Conservation (phyloP, 208 protist genomes). For the Crithidia expoeki region DNA sequence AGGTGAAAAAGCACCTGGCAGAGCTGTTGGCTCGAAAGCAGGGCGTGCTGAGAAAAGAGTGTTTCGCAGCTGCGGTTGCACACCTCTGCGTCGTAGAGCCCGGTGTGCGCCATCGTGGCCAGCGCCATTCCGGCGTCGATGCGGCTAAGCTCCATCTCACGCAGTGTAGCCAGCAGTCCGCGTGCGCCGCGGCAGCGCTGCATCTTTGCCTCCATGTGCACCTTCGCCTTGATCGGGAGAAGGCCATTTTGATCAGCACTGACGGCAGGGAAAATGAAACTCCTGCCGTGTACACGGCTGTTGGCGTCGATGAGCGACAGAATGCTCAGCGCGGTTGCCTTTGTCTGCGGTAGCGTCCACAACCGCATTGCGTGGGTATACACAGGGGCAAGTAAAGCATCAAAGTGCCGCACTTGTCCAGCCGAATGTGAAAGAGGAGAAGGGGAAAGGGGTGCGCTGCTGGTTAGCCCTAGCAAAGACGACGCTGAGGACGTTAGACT, state of each 20-base stretch:
- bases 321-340: slow-evolving; percentile 50
- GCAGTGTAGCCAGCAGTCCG: slow-evolving; percentile 62
- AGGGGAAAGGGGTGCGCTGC: background rate
- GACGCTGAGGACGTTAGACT: too few relatives aligned
- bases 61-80: slow-evolving; percentile 83
- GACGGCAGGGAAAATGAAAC: slow-evolving; percentile 62
- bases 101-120: slow-evolving; percentile 66
- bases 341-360: slow-evolving; percentile 48
- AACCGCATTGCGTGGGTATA: slow-evolving; percentile 56
- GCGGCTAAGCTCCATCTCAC: slow-evolving; percentile 57
- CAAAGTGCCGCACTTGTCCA: slow-evolving; percentile 15
- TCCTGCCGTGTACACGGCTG: slow-evolving; percentile 56
- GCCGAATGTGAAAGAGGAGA: background rate
- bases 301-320: slow-evolving; percentile 70
- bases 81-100: slow-evolving; percentile 84
- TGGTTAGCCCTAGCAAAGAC: too few relatives aligned
- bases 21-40: slow-evolving; percentile 82
- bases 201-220: slow-evolving; percentile 90
- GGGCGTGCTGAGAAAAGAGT: slow-evolving; percentile 63
- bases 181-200: slow-evolving; percentile 74
- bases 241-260: slow-evolving; percentile 62
- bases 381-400: slow-evolving; percentile 30
- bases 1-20: slow-evolving; percentile 78
- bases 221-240: slow-evolving; percentile 77
- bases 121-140: slow-evolving; percentile 84